A percentile compares a stretch with the other conserved stretches of the same genome.
Conservation (phyloP, 306 rosid genomes). For the Cicer cuneatum region DNA sequence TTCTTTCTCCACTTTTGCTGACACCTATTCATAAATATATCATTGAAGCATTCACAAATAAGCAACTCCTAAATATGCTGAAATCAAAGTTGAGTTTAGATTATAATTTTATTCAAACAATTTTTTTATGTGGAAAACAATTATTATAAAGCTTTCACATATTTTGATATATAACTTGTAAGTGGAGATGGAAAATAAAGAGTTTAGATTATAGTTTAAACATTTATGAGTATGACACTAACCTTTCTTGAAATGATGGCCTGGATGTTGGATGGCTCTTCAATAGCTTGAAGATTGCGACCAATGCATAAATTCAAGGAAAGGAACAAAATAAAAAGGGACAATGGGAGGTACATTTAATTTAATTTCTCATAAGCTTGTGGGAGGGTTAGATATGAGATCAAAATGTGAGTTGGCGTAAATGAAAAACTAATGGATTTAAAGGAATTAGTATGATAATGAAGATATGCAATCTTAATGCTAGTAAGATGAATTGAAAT, state of each 20-base stretch:
- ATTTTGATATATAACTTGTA: not conserved
- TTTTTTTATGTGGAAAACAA: too few relatives aligned
- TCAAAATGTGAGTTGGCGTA: not conserved
- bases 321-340: slow-evolving; percentile 46
- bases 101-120: too few relatives aligned
- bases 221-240: not conserved
- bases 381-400: not conserved
- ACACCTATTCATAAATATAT: slow-evolving; percentile 13
- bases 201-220: not conserved
- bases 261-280: not conserved
- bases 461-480: not conserved
- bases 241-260: slow-evolving; percentile 47
- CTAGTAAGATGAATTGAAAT: slow-evolving; percentile 11
- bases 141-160: too few relatives aligned
- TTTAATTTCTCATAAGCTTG: slow-evolving; percentile 30
- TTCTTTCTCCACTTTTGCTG: slow-evolving; percentile 36
- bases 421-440: not conserved
- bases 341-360: slow-evolving; percentile 40
- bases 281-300: slow-evolving; percentile 48
- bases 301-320: slow-evolving; percentile 48
- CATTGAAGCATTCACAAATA: not conserved
- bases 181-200: not conserved
- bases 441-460: not conserved
- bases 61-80: not conserved
- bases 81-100: not conserved